phyloP scores from a whole-genome alignment of 1,284 basidiomycete genomes.

The Heterobasidion irregulare region DNA sequence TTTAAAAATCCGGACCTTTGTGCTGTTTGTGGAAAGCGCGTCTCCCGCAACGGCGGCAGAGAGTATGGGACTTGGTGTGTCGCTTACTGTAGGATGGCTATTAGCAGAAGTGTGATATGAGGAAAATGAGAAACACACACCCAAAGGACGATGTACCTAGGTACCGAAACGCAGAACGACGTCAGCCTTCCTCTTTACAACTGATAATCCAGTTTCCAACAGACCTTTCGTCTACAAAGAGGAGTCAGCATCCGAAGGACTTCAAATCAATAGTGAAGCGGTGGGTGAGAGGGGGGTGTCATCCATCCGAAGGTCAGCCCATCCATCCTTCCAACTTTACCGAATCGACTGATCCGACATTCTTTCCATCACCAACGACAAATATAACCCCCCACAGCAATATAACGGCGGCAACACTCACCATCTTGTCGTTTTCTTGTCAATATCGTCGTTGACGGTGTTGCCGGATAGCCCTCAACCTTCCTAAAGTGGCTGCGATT shows the following conservation, averaged over 20 bases:
- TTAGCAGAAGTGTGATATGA: background rate
- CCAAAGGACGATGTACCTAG: constrained; percentile 87
- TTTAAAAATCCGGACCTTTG: constrained; percentile 62
- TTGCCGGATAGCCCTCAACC: constrained; percentile 10
- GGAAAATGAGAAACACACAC: constrained; percentile 35
- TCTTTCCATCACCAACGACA: background rate
- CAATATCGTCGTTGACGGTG: constrained; percentile 19
- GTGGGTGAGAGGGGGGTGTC: background rate
- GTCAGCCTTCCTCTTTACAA: background rate
- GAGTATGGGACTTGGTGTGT: constrained; percentile 98
- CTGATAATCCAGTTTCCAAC: background rate
- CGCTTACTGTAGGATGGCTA: constrained; percentile 63
- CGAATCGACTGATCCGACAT: background rate
- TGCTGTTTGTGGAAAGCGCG: constrained; percentile 96
- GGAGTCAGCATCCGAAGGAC: background rate
- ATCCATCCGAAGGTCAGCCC: background rate
- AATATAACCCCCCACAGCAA: constrained; percentile 5
- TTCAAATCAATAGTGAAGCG: background rate
- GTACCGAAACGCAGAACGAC: constrained; percentile 15
- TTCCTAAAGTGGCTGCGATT: constrained; percentile 4
- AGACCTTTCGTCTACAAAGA: constrained; percentile 4
- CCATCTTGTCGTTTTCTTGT: constrained; percentile 32
- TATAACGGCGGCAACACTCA: constrained; percentile 17
- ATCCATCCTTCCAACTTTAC: constrained; percentile 10
- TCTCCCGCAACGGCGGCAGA: constrained; percentile 91